A percentile compares a stretch with the other conserved stretches of the same genome.
Conservation (phyloP, 2,329 filamentous ascomycete genomes). For the Pseudogymnoascus sp. region DNA sequence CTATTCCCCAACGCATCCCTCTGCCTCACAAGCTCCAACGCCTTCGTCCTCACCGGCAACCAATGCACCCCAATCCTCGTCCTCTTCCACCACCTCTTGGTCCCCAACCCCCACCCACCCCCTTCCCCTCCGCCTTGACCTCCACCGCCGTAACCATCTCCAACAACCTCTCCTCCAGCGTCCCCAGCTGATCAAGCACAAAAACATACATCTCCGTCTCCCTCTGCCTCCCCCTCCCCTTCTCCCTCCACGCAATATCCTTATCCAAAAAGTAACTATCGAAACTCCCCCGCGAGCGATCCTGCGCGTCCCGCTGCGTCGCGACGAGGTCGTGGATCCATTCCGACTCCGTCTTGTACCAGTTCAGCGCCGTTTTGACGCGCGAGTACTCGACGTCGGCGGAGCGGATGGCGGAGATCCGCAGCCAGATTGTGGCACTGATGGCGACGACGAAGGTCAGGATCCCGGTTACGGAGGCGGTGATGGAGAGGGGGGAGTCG, state of each 20-base stretch:
- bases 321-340: slow-evolving; percentile 38
- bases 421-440: slow-evolving; percentile 36
- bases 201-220: slow-evolving; percentile 40
- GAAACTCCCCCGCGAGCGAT: background rate
- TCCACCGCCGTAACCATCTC: slow-evolving; percentile 41
- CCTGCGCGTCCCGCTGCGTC: slow-evolving; percentile 17
- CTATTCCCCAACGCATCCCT: slow-evolving; percentile 38
- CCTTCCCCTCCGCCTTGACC: slow-evolving; percentile 21
- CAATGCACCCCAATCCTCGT: slow-evolving; percentile 39
- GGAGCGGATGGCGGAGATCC: slow-evolving; percentile 39
- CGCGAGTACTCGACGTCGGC: slow-evolving; percentile 42
- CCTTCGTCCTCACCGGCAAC: slow-evolving; percentile 38
- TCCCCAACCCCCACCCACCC: slow-evolving; percentile 31
- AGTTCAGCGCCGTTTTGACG: slow-evolving; percentile 39
- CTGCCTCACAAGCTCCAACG: slow-evolving; percentile 40
- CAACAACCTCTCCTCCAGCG: slow-evolving; percentile 37
- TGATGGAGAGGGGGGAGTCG: slow-evolving; percentile 40
- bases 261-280: background rate
- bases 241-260: background rate
- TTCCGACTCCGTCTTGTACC: slow-evolving; percentile 41
- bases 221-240: slow-evolving; percentile 15
- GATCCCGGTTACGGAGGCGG: slow-evolving; percentile 38
- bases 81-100: slow-evolving; percentile 32
- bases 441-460: slow-evolving; percentile 43
- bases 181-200: slow-evolving; percentile 40